Evolutionary conservation across 768 basidiomycete genomes (phyloP).

Genomic region (Phylloporus scabripes): DNA sequence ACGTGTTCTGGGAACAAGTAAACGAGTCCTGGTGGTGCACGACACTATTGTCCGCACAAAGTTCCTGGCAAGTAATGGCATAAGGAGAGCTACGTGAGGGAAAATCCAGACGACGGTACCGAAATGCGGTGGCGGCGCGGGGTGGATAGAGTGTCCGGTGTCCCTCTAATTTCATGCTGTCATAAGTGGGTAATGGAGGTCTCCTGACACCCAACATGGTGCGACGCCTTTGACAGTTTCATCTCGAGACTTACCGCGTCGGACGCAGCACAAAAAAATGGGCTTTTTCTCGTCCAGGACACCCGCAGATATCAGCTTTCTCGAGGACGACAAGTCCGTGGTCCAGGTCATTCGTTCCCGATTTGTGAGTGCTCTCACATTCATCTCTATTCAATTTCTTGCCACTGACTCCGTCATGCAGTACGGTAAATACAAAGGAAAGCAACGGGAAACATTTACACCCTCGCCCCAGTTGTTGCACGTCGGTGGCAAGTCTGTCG

Average conservation of each 20-base stretch:
- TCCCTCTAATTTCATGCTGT: slow-evolving; percentile 11
- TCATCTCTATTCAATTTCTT: slow-evolving; percentile 6
- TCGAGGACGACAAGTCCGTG: slow-evolving; percentile 41
- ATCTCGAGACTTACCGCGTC: not conserved
- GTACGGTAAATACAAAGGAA: slow-evolving; percentile 57
- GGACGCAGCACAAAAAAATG: slow-evolving; percentile 13
- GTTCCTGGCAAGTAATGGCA: slow-evolving; percentile 6
- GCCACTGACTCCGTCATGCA: slow-evolving; percentile 21
- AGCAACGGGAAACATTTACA: slow-evolving; percentile 42
- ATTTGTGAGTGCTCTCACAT: slow-evolving; percentile 42
- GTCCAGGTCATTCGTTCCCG: slow-evolving; percentile 55
- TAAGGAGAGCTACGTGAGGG: not conserved
- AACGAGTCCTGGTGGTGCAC: not conserved
- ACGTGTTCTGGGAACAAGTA: not conserved
- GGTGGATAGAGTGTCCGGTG: slow-evolving; percentile 24
- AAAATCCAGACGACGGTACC: not conserved
- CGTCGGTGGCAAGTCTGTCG: slow-evolving; percentile 16
- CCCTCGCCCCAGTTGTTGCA: slow-evolving; percentile 30
- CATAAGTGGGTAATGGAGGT: slow-evolving; percentile 7
- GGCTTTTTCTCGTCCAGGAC: slow-evolving; percentile 30
- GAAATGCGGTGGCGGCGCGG: not conserved
- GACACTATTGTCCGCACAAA: not conserved
- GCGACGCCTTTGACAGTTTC: slow-evolving; percentile 5
- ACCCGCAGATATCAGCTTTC: slow-evolving; percentile 11
- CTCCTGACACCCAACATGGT: slow-evolving; percentile 22